Conservation (phyloP, 2,329 filamentous ascomycete genomes). For the Dothiorella sarmentorum region DNA sequence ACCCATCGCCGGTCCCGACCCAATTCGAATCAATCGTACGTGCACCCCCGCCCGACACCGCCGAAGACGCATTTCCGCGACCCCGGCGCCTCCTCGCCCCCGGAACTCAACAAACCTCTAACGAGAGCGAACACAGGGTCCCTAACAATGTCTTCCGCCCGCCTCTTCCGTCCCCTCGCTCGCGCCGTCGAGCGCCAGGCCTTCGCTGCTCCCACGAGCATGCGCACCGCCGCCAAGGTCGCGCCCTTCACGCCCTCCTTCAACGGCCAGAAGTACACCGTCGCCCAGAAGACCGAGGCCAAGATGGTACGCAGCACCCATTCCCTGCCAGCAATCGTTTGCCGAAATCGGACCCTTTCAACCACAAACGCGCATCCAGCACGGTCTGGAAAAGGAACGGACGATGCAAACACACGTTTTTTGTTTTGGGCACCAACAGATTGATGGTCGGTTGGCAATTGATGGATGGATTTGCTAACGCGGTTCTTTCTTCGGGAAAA, state of each 20-base stretch:
- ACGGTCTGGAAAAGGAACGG: not conserved
- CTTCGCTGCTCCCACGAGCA: constrained; percentile 25
- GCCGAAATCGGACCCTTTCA: not conserved
- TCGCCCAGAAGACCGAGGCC: constrained; percentile 13
- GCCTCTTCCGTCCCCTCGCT: constrained; percentile 40
- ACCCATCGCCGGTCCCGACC: constrained; percentile 10
- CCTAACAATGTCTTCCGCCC: constrained; percentile 41
- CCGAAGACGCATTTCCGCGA: not conserved
- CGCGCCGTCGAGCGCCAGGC: constrained; percentile 39
- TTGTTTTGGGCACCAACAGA: not conserved
- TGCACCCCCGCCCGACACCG: not conserved
- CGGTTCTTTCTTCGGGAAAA: not conserved
- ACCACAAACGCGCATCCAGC: not conserved
- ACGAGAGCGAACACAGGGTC: constrained; percentile 11
- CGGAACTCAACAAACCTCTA: constrained; percentile 22
- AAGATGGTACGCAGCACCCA: constrained; percentile 17
- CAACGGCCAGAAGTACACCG: constrained; percentile 15
- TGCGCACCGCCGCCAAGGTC: constrained; percentile 16
- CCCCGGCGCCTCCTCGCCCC: not conserved
- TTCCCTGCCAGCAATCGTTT: not conserved
- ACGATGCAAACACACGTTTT: not conserved
- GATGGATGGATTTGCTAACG: constrained; percentile 5
- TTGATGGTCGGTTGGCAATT: not conserved
- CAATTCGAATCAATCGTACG: constrained; percentile 18
- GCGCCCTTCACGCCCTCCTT: constrained; percentile 19